A percentile compares a stretch with the other conserved stretches of the same genome.
Conservation (phyloP, 306 rosid species). For the Prosopis cineraria region DNA sequence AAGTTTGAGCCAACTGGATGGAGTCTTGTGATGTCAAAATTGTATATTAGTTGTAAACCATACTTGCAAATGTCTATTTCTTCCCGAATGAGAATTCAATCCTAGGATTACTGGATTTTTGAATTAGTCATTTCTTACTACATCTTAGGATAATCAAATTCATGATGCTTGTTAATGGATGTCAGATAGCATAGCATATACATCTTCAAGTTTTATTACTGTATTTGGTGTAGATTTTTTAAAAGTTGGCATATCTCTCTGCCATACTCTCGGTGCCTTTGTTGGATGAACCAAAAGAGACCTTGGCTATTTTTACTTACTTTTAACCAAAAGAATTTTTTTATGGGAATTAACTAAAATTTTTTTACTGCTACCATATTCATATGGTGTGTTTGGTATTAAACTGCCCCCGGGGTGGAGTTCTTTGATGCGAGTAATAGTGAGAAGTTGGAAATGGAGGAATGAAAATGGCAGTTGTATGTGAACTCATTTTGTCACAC, state of each 20-base stretch:
- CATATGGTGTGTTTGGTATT: too few species aligned
- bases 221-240: not conserved
- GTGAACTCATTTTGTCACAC: conserved; percentile 6
- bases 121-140: conserved; percentile 4
- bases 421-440: not conserved
- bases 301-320: too few species aligned
- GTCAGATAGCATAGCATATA: not conserved
- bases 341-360: too few species aligned
- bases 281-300: conserved; percentile 1
- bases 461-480: conserved; percentile 9
- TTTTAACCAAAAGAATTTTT: not conserved
- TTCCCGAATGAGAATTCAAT: not conserved
- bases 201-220: not conserved
- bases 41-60: not conserved
- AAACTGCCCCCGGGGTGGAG: too few species aligned
- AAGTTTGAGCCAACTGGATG: not conserved
- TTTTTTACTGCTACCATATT: too few species aligned
- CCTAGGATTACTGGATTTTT: not conserved
- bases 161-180: conserved; percentile 19
- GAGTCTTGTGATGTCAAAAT: not conserved
- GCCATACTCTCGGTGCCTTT: not conserved
- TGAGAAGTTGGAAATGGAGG: conserved; percentile 8
- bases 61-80: not conserved
- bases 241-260: conserved; percentile 1
- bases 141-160: conserved; percentile 17